Conservation (phyloP, 768 basidiomycete genomes). For the Coprinopsis cinerea region DNA sequence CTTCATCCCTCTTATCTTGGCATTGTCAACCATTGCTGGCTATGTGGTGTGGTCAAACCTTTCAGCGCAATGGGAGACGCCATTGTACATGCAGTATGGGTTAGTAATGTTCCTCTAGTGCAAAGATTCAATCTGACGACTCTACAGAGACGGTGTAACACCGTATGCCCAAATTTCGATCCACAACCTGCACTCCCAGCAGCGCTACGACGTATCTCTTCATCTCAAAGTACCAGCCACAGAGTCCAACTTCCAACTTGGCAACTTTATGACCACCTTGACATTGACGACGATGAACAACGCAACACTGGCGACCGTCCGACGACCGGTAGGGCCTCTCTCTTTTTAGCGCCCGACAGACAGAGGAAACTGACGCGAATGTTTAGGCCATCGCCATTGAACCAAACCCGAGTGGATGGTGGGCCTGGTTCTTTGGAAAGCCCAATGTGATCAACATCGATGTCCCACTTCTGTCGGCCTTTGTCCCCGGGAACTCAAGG, state of each 20-base stretch:
- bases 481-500: slow-evolving; percentile 39
- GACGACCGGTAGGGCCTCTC: slow-evolving; percentile 54
- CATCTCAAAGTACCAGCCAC: slow-evolving; percentile 60
- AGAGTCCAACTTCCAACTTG: slow-evolving; percentile 64
- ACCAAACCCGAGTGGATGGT: slow-evolving; percentile 31
- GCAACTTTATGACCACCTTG: slow-evolving; percentile 79
- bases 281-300: slow-evolving; percentile 55
- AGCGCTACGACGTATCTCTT: slow-evolving; percentile 73
- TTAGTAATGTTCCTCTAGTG: slow-evolving; percentile 26
- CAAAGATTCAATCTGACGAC: slow-evolving; percentile 7
- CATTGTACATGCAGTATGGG: slow-evolving; percentile 78
- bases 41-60: slow-evolving; percentile 69
- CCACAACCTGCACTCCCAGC: slow-evolving; percentile 46
- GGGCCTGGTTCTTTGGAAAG: slow-evolving; percentile 32
- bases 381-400: slow-evolving; percentile 55
- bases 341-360: too few relatives aligned
- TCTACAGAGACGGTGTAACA: slow-evolving; percentile 49
- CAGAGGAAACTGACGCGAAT: slow-evolving; percentile 6
- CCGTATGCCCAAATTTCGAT: slow-evolving; percentile 60
- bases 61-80: slow-evolving; percentile 64
- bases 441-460: slow-evolving; percentile 41
- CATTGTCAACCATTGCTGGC: slow-evolving; percentile 62
- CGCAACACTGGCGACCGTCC: slow-evolving; percentile 52
- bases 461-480: slow-evolving; percentile 54
- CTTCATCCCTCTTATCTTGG: slow-evolving; percentile 55